A percentile compares a stretch with the other conserved stretches of the same genome.
Evolutionary conservation across 2,329 filamentous ascomycete genomes (phyloP).

Genomic region (Aspergillus fumigatiaffinis): DNA sequence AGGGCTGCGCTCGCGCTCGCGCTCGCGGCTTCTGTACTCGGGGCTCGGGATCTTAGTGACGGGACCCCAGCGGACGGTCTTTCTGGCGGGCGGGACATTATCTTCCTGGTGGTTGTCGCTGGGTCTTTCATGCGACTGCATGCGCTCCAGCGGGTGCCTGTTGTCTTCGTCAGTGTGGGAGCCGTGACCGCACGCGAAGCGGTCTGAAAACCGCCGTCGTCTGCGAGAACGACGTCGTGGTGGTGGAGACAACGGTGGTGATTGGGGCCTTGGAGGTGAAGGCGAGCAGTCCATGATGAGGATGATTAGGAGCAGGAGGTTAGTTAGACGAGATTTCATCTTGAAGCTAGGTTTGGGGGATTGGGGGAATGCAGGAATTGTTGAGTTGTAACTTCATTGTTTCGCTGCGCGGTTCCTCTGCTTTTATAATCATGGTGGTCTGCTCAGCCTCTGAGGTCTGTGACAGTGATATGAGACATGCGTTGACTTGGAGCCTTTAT

Average conservation of each 20-base stretch:
- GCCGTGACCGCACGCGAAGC: background rate
- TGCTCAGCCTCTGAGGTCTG: background rate
- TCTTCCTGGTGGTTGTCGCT: background rate
- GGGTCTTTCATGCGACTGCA: background rate
- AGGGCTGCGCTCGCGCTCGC: too few species aligned
- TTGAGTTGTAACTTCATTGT: background rate
- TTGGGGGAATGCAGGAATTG: background rate
- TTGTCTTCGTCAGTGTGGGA: background rate
- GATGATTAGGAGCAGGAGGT: background rate
- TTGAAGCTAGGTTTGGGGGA: background rate
- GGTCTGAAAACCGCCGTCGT: background rate
- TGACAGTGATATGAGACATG: background rate
- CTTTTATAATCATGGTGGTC: constrained; percentile 1
- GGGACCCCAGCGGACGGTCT: background rate
- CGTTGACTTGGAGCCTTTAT: background rate
- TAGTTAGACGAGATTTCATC: background rate
- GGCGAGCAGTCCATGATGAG: background rate
- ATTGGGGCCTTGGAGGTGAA: background rate
- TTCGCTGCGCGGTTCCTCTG: background rate
- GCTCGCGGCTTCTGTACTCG: background rate
- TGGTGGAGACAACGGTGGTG: background rate
- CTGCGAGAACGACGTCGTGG: background rate
- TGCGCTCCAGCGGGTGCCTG: background rate
- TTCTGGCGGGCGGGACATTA: background rate
- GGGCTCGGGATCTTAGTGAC: background rate